These are phyloP conservation scores for Hemileia vastatrix DNA, from an alignment of 1,284 basidiomycete genomes.

Conservation along the genomic window DNA sequence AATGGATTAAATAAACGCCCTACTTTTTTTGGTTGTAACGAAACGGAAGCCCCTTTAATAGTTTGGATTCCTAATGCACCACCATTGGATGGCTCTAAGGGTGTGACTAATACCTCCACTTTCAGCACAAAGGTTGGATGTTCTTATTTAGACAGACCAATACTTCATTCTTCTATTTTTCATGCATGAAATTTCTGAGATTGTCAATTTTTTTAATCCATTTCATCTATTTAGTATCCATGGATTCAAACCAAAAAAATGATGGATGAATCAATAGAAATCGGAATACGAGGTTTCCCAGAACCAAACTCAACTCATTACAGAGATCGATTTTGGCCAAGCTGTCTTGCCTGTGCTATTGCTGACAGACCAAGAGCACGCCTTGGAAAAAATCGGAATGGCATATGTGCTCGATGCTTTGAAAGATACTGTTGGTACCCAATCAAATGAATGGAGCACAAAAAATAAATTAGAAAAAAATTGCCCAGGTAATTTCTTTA, in stretches of 20 bases:
- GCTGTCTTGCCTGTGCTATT: constrained; percentile 8
- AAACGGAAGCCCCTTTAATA: constrained; percentile 12
- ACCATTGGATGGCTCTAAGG: constrained; percentile 11
- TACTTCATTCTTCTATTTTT: too few species aligned
- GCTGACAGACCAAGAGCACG: constrained; percentile 1
- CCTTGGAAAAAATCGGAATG: background rate
- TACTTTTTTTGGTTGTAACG: constrained; percentile 20
- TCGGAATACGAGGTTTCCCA: constrained; percentile 12
- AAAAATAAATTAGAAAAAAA: too few species aligned
- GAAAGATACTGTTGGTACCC: constrained; percentile 1
- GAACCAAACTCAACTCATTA: too few species aligned
- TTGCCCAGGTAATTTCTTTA: too few species aligned
- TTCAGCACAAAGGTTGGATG: too few species aligned
- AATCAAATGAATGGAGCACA: too few species aligned
- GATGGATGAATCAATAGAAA: constrained; percentile 8
- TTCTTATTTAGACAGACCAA: too few species aligned
- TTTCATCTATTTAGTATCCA: constrained; percentile 4
- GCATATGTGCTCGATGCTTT: background rate
- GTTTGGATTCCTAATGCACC: constrained; percentile 19
- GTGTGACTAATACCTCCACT: constrained; percentile 12
- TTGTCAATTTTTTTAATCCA: background rate
- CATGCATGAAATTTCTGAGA: too few species aligned
- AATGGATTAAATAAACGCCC: constrained; percentile 12
- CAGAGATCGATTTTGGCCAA: constrained; percentile 7
- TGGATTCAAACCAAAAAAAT: constrained; percentile 5